Percentiles rank a stretch among this genome's conserved stretches.
These are phyloP conservation scores for Entomortierella beljakovae DNA, from an alignment of 192 early-diverging fungal genomes.

Conservation along the genomic window DNA sequence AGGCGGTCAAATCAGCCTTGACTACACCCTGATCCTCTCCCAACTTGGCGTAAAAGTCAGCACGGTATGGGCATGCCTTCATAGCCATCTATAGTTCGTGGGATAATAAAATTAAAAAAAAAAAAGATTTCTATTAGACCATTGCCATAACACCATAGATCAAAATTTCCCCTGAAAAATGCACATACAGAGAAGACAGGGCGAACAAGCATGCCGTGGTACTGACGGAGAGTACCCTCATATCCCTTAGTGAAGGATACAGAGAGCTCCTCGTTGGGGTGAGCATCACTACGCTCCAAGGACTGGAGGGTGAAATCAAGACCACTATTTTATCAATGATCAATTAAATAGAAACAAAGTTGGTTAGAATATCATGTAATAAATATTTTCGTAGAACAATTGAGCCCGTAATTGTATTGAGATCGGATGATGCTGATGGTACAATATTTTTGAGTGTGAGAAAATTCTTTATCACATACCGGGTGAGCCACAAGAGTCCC, in stretches of 20 bases:
- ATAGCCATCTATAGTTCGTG: slow-evolving; percentile 75
- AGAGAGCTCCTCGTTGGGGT: slow-evolving; percentile 69
- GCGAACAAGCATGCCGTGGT: slow-evolving; percentile 76
- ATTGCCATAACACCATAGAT: too few relatives aligned
- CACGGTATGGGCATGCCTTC: slow-evolving; percentile 92
- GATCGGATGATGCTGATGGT: neutral
- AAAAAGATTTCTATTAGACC: neutral
- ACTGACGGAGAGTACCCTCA: slow-evolving; percentile 73
- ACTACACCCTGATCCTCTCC: slow-evolving; percentile 71
- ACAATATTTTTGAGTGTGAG: neutral
- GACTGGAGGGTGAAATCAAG: slow-evolving; percentile 83
- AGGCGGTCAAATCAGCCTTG: slow-evolving; percentile 68
- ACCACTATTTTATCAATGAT: slow-evolving; percentile 61
- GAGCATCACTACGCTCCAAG: slow-evolving; percentile 67
- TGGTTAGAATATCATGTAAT: neutral
- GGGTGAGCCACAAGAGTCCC: slow-evolving; percentile 93
- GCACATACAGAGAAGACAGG: slow-evolving; percentile 72
- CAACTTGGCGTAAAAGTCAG: slow-evolving; percentile 89
- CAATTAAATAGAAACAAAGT: neutral
- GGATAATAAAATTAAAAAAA: neutral
- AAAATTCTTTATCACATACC: slow-evolving; percentile 59
- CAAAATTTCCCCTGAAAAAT: neutral
- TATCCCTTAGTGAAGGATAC: slow-evolving; percentile 82
- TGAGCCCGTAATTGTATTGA: neutral
- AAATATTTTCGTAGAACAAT: neutral